Conservation (phyloP, 805 yeast genomes). For the Wickerhamomyces alni region DNA sequence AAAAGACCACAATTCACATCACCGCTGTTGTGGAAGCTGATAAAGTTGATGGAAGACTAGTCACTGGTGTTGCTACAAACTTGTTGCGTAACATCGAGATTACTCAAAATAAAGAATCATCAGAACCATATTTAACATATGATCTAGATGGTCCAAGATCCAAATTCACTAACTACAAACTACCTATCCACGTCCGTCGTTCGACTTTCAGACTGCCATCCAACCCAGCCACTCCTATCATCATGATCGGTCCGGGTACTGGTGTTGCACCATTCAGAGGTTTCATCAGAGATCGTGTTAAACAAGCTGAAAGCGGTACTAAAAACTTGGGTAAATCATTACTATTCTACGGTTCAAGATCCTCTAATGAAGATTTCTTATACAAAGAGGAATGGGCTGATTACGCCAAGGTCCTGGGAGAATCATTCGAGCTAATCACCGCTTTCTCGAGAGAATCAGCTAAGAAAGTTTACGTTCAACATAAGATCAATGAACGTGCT, state of each 20-base stretch:
- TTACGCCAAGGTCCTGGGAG: constrained; percentile 50
- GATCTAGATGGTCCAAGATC: constrained; percentile 82
- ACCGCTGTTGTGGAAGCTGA: constrained; percentile 85
- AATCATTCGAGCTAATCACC: constrained; percentile 61
- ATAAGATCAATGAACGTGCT: constrained; percentile 53
- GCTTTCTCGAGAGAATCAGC: constrained; percentile 81
- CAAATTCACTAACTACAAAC: constrained; percentile 38
- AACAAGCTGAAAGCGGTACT: constrained; percentile 39
- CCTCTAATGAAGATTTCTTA: constrained; percentile 69
- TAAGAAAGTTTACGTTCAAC: constrained; percentile 77
- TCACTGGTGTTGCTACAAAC: constrained; percentile 84
- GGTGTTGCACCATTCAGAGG: constrained; percentile 99
- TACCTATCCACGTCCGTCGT: constrained; percentile 91
- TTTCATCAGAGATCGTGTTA: constrained; percentile 81
- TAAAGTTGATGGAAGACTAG: constrained; percentile 22
- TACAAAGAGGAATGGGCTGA: constrained; percentile 88
- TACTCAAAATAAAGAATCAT: constrained; percentile 42
- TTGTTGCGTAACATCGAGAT: constrained; percentile 68
- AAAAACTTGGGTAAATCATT: constrained; percentile 62
- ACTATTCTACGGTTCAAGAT: constrained; percentile 86
- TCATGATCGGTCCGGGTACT: constrained; percentile 96
- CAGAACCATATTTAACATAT: constrained; percentile 48
- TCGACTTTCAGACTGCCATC: constrained; percentile 92
- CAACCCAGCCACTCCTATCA: constrained; percentile 75
- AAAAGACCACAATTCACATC: constrained; percentile 68